Conservation (phyloP, 1,139 yeast species). For the Pichia sp. region DNA sequence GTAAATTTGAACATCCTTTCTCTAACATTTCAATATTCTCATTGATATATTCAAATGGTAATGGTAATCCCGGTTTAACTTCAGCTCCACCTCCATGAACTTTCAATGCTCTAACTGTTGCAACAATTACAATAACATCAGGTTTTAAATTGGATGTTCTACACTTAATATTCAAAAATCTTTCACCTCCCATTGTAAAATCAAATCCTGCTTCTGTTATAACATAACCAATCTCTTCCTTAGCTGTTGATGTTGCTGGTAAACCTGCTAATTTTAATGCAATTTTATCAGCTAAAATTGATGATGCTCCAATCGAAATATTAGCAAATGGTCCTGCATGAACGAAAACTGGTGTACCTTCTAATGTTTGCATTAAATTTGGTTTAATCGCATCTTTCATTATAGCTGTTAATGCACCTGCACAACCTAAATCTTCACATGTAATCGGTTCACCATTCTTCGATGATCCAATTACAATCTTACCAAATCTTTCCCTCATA, state of each 20-base stretch:
- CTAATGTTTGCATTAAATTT: slow-evolving; percentile 94
- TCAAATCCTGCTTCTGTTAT: slow-evolving; percentile 98
- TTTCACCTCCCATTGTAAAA: slow-evolving; percentile 99
- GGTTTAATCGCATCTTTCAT: slow-evolving; percentile 97
- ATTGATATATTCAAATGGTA: slow-evolving; percentile 77
- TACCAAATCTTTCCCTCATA: slow-evolving; percentile 85
- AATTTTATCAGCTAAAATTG: slow-evolving; percentile 91
- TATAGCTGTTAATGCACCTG: slow-evolving; percentile 93
- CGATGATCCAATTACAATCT: slow-evolving; percentile 83
- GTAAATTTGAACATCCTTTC: slow-evolving; percentile 83
- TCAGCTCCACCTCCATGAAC: slow-evolving; percentile 99
- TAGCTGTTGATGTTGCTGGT: slow-evolving; percentile 41
- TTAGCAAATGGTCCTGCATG: slow-evolving; percentile 99
- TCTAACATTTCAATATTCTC: slow-evolving; percentile 82
- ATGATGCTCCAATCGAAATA: slow-evolving; percentile 93
- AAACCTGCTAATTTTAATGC: slow-evolving; percentile 67
- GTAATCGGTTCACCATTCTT: slow-evolving; percentile 83
- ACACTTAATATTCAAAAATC: slow-evolving; percentile 94
- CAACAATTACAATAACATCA: slow-evolving; percentile 90
- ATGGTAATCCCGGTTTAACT: slow-evolving; percentile 89
- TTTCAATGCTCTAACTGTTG: slow-evolving; percentile 94
- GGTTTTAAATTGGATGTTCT: slow-evolving; percentile 88
- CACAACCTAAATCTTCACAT: slow-evolving; percentile 94
- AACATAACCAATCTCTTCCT: slow-evolving; percentile 75
- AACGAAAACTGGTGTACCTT: slow-evolving; percentile 96